These are phyloP conservation scores for Mucor indicus DNA, from an alignment of 371 early-diverging fungal species.

Conservation along the genomic window DNA sequence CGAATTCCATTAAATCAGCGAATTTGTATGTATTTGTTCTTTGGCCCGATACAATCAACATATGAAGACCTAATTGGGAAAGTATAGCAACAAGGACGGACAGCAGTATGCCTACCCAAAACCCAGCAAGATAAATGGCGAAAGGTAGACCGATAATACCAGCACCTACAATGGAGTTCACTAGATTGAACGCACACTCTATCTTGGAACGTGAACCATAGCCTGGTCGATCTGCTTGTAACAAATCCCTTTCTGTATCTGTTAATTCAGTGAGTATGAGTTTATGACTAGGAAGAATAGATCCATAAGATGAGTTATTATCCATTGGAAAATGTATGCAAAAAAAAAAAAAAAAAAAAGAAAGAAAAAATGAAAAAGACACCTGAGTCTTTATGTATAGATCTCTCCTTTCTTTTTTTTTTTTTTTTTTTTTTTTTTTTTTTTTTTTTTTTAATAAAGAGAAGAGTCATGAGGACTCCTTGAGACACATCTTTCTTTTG, in stretches of 20 bases:
- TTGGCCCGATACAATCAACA: conserved; percentile 49
- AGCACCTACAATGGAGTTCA: conserved; percentile 61
- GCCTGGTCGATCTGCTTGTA: conserved; percentile 35
- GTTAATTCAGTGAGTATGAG: no score
- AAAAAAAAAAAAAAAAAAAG: no score
- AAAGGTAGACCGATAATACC: conserved; percentile 60
- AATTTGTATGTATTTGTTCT: conserved; percentile 43
- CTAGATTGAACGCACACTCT: conserved; percentile 49
- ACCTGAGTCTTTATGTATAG: no score
- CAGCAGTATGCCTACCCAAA: conserved; percentile 48
- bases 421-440: no score
- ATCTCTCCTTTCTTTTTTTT: no score
- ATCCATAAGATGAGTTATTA: no score
- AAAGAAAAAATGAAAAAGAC: no score
- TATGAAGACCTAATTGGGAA: conserved; percentile 42
- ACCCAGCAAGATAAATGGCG: conserved; percentile 54
- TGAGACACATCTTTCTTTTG: no score
- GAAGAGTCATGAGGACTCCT: no score
- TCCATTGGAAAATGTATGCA: no score
- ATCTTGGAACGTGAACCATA: conserved; percentile 36
- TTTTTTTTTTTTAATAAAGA: no score
- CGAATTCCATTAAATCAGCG: conserved; percentile 49
- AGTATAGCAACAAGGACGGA: conserved; percentile 44
- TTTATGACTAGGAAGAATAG: neutral
- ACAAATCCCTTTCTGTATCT: conserved; percentile 22